phyloP scores from a whole-genome alignment of 768 basidiomycete genomes.

The Heimioporus sp. region DNA sequence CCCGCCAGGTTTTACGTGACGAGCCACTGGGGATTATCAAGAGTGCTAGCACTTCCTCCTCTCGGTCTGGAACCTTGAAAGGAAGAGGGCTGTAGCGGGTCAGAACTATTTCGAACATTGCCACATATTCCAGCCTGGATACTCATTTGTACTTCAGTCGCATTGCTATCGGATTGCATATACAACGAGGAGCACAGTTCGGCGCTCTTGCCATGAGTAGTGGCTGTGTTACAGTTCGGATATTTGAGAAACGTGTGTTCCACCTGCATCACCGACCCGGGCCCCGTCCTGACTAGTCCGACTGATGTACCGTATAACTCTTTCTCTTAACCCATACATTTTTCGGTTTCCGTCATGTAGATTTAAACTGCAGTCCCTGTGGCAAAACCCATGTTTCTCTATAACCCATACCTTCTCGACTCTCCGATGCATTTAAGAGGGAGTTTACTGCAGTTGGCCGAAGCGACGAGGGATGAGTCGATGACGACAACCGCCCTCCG shows the following conservation, averaged over 20 bases:
- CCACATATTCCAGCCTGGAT: not conserved
- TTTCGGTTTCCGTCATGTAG: too few species aligned
- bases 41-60: conserved; percentile 25
- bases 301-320: too few species aligned
- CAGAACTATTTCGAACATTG: not conserved
- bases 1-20: conserved; percentile 11
- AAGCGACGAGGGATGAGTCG: not conserved
- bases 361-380: too few species aligned
- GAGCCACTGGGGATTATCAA: conserved; percentile 12
- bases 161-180: conserved; percentile 9
- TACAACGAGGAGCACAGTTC: not conserved
- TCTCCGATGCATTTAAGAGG: too few species aligned
- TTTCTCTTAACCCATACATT: too few species aligned
- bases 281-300: too few species aligned
- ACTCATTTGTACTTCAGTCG: conserved; percentile 25
- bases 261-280: too few species aligned
- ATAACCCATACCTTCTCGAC: too few species aligned
- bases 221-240: not conserved
- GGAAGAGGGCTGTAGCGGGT: conserved; percentile 15
- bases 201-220: not conserved
- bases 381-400: too few species aligned
- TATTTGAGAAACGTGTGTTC: too few species aligned
- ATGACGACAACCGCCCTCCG: too few species aligned
- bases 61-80: conserved; percentile 24
- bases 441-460: too few species aligned